A percentile compares a stretch with the other conserved stretches of the same genome.
These are phyloP conservation scores for Pythium coloratum DNA, from an alignment of 352 stramenopile species.

Conservation along the genomic window DNA sequence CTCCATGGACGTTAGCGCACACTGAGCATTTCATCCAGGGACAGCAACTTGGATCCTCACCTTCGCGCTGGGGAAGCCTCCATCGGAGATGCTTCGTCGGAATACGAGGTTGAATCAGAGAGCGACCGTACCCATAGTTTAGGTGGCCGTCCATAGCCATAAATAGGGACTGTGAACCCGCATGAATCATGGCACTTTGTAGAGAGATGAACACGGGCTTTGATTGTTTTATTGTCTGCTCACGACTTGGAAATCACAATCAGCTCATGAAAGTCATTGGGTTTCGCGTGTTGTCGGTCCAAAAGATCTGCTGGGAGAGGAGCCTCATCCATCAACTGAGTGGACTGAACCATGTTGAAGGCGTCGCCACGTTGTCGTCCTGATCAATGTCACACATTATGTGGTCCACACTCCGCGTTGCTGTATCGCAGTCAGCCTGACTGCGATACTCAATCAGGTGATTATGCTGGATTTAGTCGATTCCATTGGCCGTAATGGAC, in stretches of 20 bases:
- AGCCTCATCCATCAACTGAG: neutral
- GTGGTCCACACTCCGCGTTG: conserved; percentile 3
- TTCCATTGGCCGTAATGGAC: conserved; percentile 5
- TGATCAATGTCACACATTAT: neutral
- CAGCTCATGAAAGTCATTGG: no score
- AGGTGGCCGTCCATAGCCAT: neutral
- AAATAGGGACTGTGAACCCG: no score
- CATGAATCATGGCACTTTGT: no score
- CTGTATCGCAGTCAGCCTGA: no score
- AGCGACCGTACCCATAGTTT: no score
- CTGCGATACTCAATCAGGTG: no score
- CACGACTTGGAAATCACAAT: no score
- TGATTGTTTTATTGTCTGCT: no score
- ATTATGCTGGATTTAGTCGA: neutral
- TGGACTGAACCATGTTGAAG: conserved; percentile 14
- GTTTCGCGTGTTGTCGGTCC: neutral
- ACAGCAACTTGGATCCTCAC: neutral
- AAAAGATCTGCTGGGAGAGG: neutral
- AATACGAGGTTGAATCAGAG: no score
- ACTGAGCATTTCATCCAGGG: neutral
- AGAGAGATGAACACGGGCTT: no score
- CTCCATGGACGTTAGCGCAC: neutral
- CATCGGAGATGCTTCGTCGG: conserved; percentile 1
- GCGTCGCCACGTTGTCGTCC: neutral
- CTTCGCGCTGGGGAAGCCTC: neutral